Conservation (phyloP, 306 rosid species). For the Adenanthera pavonina region DNA sequence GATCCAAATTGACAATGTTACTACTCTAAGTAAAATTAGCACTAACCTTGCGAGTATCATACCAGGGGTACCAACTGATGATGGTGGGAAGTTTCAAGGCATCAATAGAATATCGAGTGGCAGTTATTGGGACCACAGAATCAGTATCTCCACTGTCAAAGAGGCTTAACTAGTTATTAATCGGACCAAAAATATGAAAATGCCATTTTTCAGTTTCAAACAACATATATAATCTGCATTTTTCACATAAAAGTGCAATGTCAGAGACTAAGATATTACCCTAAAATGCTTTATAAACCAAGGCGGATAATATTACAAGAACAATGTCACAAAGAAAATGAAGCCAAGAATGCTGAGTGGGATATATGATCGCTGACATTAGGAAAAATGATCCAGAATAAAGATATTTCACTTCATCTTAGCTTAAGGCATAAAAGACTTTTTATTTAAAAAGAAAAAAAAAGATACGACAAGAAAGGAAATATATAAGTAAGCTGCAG, state of each 20-base stretch:
- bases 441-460: background rate
- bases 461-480: background rate
- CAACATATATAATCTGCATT: background rate
- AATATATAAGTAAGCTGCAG: background rate
- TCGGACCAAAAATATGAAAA: background rate
- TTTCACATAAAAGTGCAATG: background rate
- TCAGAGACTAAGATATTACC: background rate
- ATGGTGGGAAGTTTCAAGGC: constrained; percentile 87
- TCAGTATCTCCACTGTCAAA: constrained; percentile 86
- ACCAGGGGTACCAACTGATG: constrained; percentile 88
- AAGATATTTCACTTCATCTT: background rate
- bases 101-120: constrained; percentile 84
- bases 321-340: background rate
- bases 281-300: background rate
- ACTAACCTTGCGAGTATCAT: constrained; percentile 85
- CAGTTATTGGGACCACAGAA: constrained; percentile 86
- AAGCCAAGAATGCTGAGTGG: background rate
- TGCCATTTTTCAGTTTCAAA: background rate
- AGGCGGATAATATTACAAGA: background rate
- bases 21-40: constrained; percentile 37
- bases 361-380: background rate
- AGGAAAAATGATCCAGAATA: background rate
- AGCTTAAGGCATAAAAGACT: background rate
- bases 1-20: background rate
- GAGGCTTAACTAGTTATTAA: background rate